phyloP scores from a whole-genome alignment of 129 eudicot genomes.

The Helianthus tuberosus region DNA sequence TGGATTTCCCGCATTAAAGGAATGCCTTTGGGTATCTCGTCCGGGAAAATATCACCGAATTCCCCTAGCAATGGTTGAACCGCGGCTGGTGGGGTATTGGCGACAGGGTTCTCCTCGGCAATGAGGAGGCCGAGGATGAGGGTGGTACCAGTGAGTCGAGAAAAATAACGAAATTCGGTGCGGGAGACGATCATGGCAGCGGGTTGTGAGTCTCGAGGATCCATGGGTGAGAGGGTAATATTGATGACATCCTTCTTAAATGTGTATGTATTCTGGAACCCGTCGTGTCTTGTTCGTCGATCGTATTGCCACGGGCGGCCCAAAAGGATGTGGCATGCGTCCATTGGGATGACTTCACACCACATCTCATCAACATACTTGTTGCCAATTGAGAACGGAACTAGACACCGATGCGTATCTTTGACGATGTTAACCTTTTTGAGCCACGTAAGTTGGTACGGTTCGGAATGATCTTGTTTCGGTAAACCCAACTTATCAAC shows the following conservation, averaged over 20 bases:
- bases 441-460: not conserved
- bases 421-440: conserved; percentile 1
- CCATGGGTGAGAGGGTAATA: not conserved
- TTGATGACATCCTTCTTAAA: too few relatives aligned
- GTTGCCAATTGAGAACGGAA: not conserved
- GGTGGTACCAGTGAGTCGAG: not conserved
- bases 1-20: too few relatives aligned
- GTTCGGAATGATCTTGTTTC: not conserved
- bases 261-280: not conserved
- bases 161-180: not conserved
- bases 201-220: not conserved
- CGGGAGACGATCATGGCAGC: not conserved
- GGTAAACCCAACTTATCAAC: too few relatives aligned
- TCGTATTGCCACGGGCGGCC: not conserved
- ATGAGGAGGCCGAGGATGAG: too few relatives aligned
- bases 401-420: not conserved
- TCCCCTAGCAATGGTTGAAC: not conserved
- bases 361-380: too few relatives aligned
- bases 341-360: too few relatives aligned
- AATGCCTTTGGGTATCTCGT: not conserved
- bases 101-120: not conserved
- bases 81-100: not conserved
- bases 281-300: not conserved
- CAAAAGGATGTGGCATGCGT: not conserved
- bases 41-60: not conserved